Evolutionary conservation across 441 rosid genomes (phyloP), one percentile per base, ranked within the genome.

Genomic region (Gossypium gossypioides): DNA sequence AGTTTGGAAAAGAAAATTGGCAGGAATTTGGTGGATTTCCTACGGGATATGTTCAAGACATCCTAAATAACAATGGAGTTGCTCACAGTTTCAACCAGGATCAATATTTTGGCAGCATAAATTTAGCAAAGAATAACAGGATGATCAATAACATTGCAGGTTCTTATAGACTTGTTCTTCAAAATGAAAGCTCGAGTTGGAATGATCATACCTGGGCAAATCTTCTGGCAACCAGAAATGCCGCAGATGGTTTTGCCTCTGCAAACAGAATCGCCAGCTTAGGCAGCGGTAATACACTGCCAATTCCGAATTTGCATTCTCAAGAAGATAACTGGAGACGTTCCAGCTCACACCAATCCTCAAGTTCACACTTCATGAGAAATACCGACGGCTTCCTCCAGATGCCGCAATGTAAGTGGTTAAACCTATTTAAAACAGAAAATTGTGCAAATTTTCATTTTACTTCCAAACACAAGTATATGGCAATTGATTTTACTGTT

Each of bases 401-500:
- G 54, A 71, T 51, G 40, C 76, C 81, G 19, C 81, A 67, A 22
- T 74, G 92, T 86, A 78, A 85, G 91, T 81, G 32, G 59, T 71
- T 58, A 40, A 37, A 44, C 42, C 42, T 58, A 2, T 72, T 69
- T 13, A 73, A 29, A 48, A 29, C 15, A 2, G 24, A 52, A 29
- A 57, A 10, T 18, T 10, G 58, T 77, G 72, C 68, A 62, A 40
- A 27, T 42, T 65, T 72, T 22, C 34, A n/a, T 56, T 25, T 7
- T 13, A 6, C 9, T 42, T 22, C 55, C 10, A 6, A 59, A 21
- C 6, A 64, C 64, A 63, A 52, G 29, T 8, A 27, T 16, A 68
- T 50, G 59, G 46, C 10, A 67, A 24, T 48, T 67, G 44, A 67
- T 48, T 32, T 48, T 9, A 8, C 25, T n/a, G 18, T 48, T 42